Base-by-base conservation (phyloP, 305 asterid species). In the Fraxinus nigra region DNA sequence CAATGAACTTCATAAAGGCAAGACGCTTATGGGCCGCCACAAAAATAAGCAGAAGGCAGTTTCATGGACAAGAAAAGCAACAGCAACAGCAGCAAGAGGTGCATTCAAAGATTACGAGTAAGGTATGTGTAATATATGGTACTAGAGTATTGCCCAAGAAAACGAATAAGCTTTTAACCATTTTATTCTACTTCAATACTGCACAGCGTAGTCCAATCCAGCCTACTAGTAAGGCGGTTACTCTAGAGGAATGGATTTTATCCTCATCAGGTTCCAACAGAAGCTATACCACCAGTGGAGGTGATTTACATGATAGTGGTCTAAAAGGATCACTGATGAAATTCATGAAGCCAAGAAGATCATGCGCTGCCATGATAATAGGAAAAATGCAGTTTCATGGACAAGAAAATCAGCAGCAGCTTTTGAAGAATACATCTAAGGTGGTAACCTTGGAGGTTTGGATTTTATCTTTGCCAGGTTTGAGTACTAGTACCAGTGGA, bases 231-330 rank as follows among this genome's bases (percentile, higher is more conserved):
- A 16, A 74, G 22, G 43, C 34, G 22, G 56, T 79, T 28, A 88
- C 92, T 30, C 76, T 90, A 56, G 83, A 85, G 82, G 88, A 91
- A 67, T 87, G 88, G 91, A 79, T 89, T 20, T 65, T 88, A 65
- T 84, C 85, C 40, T 91, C 91, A 5, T 89, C 90, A 13, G 34
- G 34, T 35, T 59, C 69, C 73, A 26, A 65, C 73, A 26, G 73
- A 26, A 65, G 18, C 73, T 65, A 26, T 65, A 26, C 34, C 73
- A 26, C 34, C 73, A 26, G 73, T 28, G 35, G 18, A 26, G 35
- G 73, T 11, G 73, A 40, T 7, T 63, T 63, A 63, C 35, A 24
- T 0, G 14, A 26, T 10, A 65, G 34, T 9, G 30, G 73, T 65
- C 73, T 10, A 28, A 26, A 26, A 28, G 59, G 82, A 9, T 76